Percentiles rank a stretch among this genome's conserved stretches.
These are phyloP conservation scores for Delphinella strobiligena DNA, from an alignment of 2,329 filamentous ascomycete species.

Conservation along the genomic window DNA sequence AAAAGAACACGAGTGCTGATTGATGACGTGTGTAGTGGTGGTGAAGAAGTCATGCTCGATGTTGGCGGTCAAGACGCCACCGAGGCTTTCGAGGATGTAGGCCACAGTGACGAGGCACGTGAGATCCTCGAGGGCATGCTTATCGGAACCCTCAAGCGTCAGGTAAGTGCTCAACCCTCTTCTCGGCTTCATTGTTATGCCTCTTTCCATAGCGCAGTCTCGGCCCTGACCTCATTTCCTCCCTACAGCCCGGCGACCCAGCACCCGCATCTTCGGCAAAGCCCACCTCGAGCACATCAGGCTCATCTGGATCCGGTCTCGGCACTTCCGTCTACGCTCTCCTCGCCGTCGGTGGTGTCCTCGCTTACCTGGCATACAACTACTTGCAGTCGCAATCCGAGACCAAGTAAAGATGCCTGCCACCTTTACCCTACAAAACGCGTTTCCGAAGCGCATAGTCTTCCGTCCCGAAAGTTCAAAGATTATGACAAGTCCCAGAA, in stretches of 20 bases:
- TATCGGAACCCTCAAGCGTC: constrained; percentile 67
- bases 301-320: constrained; percentile 40
- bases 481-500: no score
- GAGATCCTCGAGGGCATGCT: constrained; percentile 74
- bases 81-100: constrained; percentile 97
- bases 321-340: constrained; percentile 74
- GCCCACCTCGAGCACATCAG: constrained; percentile 38
- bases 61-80: constrained; percentile 92
- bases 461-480: no score
- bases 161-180: no score
- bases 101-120: constrained; percentile 95
- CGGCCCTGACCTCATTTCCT: neutral
- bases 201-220: constrained; percentile 3
- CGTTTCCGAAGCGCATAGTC: no score
- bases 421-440: no score
- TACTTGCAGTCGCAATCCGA: constrained; percentile 55
- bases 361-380: constrained; percentile 74
- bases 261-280: constrained; percentile 39
- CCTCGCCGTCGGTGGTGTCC: constrained; percentile 61
- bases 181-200: constrained; percentile 1
- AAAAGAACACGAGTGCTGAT: constrained; percentile 1
- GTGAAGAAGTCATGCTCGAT: constrained; percentile 95
- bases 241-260: constrained; percentile 61
- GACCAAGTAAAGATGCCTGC: no score
- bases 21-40: constrained; percentile 54